A percentile compares a stretch with the other conserved stretches of the same genome.
phyloP scores from a whole-genome alignment of 345 rosid genomes.

The Salix caprea region DNA sequence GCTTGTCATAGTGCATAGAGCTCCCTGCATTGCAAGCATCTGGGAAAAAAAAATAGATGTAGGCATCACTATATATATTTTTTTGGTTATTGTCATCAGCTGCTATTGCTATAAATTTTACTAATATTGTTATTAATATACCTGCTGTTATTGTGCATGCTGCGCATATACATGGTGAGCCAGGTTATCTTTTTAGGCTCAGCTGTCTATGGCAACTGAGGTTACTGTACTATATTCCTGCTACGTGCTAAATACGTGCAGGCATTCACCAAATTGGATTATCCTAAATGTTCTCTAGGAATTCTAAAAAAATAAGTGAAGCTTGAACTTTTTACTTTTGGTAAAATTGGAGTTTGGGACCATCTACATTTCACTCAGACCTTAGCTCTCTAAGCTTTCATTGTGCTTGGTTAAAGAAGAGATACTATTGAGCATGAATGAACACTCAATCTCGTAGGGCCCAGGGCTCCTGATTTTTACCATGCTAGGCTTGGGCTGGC shows the following conservation, averaged over 20 bases:
- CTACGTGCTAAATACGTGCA: background rate
- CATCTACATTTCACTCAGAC: background rate
- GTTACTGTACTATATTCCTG: background rate
- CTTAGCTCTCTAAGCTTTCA: background rate
- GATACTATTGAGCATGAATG: background rate
- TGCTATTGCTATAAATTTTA: background rate
- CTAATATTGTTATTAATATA: background rate
- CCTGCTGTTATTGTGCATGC: background rate
- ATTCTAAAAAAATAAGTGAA: background rate
- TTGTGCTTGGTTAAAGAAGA: background rate
- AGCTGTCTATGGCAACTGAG: background rate
- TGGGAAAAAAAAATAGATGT: background rate
- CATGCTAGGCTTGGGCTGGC: background rate
- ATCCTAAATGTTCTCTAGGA: background rate
- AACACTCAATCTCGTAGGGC: background rate
- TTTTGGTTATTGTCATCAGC: background rate
- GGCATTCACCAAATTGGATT: background rate
- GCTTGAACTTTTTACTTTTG: background rate
- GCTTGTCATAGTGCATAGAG: no score
- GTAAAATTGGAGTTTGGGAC: background rate
- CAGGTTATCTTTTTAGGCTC: background rate
- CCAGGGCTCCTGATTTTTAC: background rate
- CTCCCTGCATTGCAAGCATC: no score
- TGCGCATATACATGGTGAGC: background rate
- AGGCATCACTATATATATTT: background rate